Conservation (phyloP, 192 early-diverging fungal species). For the Mortierella claussenii region DNA sequence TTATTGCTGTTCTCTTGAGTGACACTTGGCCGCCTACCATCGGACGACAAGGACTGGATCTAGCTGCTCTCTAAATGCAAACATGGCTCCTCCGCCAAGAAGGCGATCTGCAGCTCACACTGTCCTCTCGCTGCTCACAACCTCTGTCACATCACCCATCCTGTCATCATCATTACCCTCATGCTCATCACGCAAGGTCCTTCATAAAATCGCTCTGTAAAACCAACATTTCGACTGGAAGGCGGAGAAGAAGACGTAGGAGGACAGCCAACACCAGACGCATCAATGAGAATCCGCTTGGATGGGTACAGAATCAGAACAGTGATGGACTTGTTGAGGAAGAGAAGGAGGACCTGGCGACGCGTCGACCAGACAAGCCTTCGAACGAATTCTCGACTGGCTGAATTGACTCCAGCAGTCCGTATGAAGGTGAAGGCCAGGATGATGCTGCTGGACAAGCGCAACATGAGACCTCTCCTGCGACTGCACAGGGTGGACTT, state of each 20-base stretch:
- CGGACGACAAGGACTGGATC: no score
- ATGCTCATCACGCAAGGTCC: no score
- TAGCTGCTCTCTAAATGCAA: no score
- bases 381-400: constrained; percentile 3
- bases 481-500: neutral
- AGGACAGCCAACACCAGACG: constrained; percentile 2
- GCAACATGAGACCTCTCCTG: constrained; percentile 2
- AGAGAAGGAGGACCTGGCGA: neutral
- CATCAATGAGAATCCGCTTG: neutral
- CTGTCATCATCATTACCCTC: no score
- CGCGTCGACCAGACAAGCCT: neutral
- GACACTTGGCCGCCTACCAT: no score
- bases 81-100: no score
- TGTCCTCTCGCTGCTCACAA: no score
- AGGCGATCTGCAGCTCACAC: no score
- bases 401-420: neutral
- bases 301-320: neutral
- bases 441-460: neutral
- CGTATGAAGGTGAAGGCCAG: neutral
- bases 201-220: no score
- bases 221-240: no score
- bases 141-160: no score
- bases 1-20: neutral
- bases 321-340: neutral
- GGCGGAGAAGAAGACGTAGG: no score